phyloP scores from a whole-genome alignment of 768 basidiomycete species.

The Termitomyces sp. region DNA sequence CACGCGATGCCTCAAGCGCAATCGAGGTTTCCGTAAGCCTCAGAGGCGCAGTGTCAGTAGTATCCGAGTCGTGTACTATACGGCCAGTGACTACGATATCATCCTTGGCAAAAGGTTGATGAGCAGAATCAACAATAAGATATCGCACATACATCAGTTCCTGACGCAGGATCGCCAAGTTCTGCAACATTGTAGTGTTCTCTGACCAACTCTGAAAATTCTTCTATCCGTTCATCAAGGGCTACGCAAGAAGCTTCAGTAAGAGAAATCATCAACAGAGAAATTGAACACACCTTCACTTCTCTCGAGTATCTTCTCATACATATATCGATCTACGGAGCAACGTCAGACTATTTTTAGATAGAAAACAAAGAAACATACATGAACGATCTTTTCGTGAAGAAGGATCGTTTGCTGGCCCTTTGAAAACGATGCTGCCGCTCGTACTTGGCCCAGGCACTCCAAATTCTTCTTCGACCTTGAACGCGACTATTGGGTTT shows the following conservation, averaged over 20 bases:
- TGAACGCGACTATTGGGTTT: slow-evolving; percentile 19
- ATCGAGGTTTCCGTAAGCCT: slow-evolving; percentile 76
- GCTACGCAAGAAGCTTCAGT: slow-evolving; percentile 30
- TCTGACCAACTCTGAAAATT: slow-evolving; percentile 69
- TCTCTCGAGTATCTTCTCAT: slow-evolving; percentile 81
- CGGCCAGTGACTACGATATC: slow-evolving; percentile 68
- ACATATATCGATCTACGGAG: slow-evolving; percentile 81
- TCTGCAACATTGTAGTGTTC: slow-evolving; percentile 68
- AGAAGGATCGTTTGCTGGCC: slow-evolving; percentile 30
- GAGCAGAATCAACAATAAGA: background rate
- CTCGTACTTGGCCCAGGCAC: slow-evolving; percentile 20
- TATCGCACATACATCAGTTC: slow-evolving; percentile 32
- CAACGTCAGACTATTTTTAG: background rate
- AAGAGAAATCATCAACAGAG: background rate
- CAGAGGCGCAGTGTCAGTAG: slow-evolving; percentile 32
- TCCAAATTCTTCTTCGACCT: slow-evolving; percentile 27
- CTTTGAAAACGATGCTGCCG: slow-evolving; percentile 29
- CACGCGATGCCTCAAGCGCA: slow-evolving; percentile 76
- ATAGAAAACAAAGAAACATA: slow-evolving; percentile 27
- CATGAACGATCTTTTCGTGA: slow-evolving; percentile 47
- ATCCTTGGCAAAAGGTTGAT: slow-evolving; percentile 34
- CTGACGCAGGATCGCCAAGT: slow-evolving; percentile 61
- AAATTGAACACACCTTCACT: slow-evolving; percentile 56
- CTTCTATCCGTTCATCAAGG: slow-evolving; percentile 85
- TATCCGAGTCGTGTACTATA: slow-evolving; percentile 64